Evolutionary conservation across 805 yeast species (phyloP).

Genomic region (Wickerhamomyces mucosus): DNA sequence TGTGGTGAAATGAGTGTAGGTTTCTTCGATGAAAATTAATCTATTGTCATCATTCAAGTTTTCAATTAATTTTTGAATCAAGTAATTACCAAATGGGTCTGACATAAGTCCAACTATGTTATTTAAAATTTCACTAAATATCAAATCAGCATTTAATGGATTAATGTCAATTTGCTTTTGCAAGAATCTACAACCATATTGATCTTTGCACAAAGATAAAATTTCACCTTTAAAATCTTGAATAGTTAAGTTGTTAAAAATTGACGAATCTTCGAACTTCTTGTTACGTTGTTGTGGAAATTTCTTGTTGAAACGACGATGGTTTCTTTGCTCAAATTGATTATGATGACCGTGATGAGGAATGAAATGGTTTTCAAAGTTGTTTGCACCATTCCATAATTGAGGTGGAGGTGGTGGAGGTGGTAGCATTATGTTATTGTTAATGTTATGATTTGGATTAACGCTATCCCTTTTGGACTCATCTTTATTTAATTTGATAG

Average conservation of each 20-base stretch:
- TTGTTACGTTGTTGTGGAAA: too few species aligned
- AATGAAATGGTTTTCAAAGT: conserved; percentile 1
- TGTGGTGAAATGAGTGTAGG: conserved; percentile 62
- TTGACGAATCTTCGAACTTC: conserved; percentile 54
- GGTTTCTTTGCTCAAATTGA: too few species aligned
- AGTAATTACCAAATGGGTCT: conserved; percentile 95
- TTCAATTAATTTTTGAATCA: conserved; percentile 85
- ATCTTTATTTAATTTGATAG: too few species aligned
- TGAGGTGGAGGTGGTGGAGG: conserved; percentile 4
- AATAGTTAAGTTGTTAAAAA: conserved; percentile 56
- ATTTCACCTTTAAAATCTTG: conserved; percentile 67
- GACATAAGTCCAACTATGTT: conserved; percentile 83
- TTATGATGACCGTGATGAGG: conserved; percentile 9
- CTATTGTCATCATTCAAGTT: conserved; percentile 64
- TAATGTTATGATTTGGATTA: too few species aligned
- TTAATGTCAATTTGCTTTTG: conserved; percentile 76
- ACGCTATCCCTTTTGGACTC: too few species aligned
- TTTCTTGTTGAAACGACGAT: too few species aligned
- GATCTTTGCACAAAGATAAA: conserved; percentile 81
- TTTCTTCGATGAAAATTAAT: conserved; percentile 54
- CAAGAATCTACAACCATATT: conserved; percentile 90
- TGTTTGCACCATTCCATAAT: too few species aligned
- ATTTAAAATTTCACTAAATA: conserved; percentile 70
- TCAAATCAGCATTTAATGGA: conserved; percentile 55
- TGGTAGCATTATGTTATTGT: too few species aligned